Base-by-base conservation (phyloP, 768 basidiomycete genomes). In the Lentinula sp. region DNA sequence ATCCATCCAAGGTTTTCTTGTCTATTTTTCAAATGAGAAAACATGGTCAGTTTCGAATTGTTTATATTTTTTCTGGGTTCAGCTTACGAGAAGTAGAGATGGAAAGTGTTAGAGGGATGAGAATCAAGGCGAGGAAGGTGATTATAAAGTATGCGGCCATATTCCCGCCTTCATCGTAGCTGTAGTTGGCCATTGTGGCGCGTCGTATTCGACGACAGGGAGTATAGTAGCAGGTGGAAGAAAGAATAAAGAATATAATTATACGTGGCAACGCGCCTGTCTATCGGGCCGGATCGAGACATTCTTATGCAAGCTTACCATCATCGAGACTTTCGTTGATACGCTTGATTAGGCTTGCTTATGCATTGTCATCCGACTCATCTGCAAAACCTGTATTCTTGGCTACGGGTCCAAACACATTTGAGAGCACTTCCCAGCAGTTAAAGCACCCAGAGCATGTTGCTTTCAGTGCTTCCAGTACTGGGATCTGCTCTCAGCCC, bases 91-190 rank as follows among this genome's bases (percentile, higher is more conserved):
- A 68, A n/a, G 78, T 71, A 20, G 84, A 66, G 18, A 81, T 70
- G 0, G 86, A 73, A 49, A 90, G 62, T 1, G 94, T 90, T 63
- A 90, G 72, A 0, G 96, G 96, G 39, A 93, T 72, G 62, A 98
- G 85, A 48, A 93, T 68, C 66, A 98, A 81, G 60, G 87, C 85
- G 65, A 98, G 86, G 71, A 97, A 87, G 7, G 94, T 93, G 59
- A 98, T 85, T 62, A 94, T 74, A 74, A 98, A 98, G 77, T 95
- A 98, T 41, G 86, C 82, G 68, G 91, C 90, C 88, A 93, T 88
- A 64, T 85, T 85, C 65, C 92, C 91, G 51, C 82, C 81, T 77
- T 93, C 91, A 73, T 93, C 91, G 72, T 93, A 93, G 74, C 86
- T 81, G 76, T 93, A 92, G 65, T 87, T 84, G 66, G 88, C 88